These are phyloP conservation scores for Leptographium radiaticola DNA, from an alignment of 2,329 filamentous ascomycete genomes.

Conservation along the genomic window DNA sequence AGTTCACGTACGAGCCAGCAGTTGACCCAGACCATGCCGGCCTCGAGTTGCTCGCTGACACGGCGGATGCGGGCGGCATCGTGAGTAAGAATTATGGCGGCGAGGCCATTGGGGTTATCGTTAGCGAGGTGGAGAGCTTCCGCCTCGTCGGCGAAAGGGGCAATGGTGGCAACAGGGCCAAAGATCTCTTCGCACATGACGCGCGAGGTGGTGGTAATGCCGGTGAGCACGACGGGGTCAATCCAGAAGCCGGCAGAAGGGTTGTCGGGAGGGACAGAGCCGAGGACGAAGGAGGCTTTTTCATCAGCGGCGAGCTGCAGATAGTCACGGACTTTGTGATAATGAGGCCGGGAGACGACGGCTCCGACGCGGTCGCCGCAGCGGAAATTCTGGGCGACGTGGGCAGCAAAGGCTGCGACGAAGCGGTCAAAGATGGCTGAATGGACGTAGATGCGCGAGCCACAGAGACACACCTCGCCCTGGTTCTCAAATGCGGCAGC, in stretches of 20 bases:
- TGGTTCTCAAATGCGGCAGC: slow-evolving; percentile 24
- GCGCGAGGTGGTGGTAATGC: slow-evolving; percentile 20
- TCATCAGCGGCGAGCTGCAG: slow-evolving; percentile 52
- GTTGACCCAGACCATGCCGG: slow-evolving; percentile 37
- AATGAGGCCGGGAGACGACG: slow-evolving; percentile 51
- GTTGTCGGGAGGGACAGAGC: slow-evolving; percentile 31
- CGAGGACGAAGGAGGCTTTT: slow-evolving; percentile 46
- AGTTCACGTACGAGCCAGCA: slow-evolving; percentile 28
- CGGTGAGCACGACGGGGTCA: slow-evolving; percentile 21
- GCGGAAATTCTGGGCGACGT: slow-evolving; percentile 41
- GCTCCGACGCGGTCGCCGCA: slow-evolving; percentile 54
- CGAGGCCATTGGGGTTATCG: slow-evolving; percentile 42
- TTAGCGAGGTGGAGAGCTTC: slow-evolving; percentile 23
- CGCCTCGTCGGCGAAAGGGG: slow-evolving; percentile 21
- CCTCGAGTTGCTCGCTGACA: slow-evolving; percentile 39
- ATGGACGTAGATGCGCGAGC: slow-evolving; percentile 46
- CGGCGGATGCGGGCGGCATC: slow-evolving; percentile 33
- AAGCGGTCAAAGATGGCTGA: slow-evolving; percentile 46
- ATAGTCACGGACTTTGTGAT: slow-evolving; percentile 52
- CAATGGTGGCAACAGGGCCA: slow-evolving; percentile 20
- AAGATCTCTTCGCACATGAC: slow-evolving; percentile 24
- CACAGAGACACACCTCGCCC: slow-evolving; percentile 47
- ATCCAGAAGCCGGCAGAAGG: slow-evolving; percentile 30
- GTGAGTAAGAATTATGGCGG: slow-evolving; percentile 42
- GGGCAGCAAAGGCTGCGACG: slow-evolving; percentile 44